Percentiles rank a stretch among this genome's conserved stretches.
phyloP scores from a whole-genome alignment of 78 protist genomes.

The Dictyostelium firmibasis region DNA sequence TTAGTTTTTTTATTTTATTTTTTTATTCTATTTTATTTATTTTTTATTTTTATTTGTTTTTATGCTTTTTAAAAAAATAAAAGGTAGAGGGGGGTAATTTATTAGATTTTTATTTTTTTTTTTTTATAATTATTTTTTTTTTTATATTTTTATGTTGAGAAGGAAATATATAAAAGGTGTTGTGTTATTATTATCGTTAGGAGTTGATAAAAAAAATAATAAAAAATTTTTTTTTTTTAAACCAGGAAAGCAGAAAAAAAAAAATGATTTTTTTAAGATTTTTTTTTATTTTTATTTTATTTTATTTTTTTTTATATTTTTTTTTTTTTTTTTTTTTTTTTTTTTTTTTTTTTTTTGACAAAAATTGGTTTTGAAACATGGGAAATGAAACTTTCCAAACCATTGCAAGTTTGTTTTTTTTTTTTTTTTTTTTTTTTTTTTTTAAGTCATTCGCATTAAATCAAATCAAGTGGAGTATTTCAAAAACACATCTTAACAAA shows the following conservation, averaged over 20 bases:
- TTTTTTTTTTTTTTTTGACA: too few relatives aligned
- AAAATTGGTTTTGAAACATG: not conserved
- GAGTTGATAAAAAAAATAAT: not conserved
- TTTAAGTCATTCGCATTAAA: too few relatives aligned
- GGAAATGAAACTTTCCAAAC: not conserved
- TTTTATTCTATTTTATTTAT: not conserved
- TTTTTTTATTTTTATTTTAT: too few relatives aligned
- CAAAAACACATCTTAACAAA: too few relatives aligned
- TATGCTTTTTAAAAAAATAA: not conserved
- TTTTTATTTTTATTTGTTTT: not conserved
- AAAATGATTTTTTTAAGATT: not conserved
- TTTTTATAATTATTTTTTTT: not conserved
- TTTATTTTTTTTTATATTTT: too few relatives aligned
- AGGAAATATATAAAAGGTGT: not conserved
- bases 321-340: too few relatives aligned
- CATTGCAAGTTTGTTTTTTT: not conserved
- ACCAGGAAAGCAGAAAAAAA: not conserved
- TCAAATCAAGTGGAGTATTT: too few relatives aligned
- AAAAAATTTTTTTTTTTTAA: not conserved
- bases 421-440: too few relatives aligned
- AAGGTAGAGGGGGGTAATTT: not conserved
- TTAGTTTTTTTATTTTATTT: not conserved
- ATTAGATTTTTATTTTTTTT: not conserved
- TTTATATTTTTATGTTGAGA: not conserved
- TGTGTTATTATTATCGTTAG: not conserved